These are phyloP conservation scores for Geotrichum ghanense DNA, from an alignment of 805 yeast species.

Conservation along the genomic window DNA sequence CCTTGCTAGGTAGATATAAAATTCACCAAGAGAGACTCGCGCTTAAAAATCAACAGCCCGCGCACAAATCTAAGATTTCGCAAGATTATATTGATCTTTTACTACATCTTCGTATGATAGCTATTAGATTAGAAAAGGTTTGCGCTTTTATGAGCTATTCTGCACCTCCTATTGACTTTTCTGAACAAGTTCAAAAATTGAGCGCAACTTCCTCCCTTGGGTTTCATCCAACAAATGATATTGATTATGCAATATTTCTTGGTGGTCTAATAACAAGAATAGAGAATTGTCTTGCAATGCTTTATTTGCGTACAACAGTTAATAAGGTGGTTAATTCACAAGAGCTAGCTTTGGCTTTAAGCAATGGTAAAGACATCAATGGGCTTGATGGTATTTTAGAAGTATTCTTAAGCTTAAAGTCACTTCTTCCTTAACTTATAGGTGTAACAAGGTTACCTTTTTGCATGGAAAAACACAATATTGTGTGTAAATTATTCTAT, in stretches of 20 bases:
- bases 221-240: slow-evolving; percentile 12
- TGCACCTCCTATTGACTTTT: background rate
- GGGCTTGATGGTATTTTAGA: background rate
- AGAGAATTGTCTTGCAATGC: slow-evolving; percentile 21
- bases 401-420: background rate
- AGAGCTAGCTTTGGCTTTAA: background rate
- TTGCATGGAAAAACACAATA: too few relatives aligned
- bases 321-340: background rate
- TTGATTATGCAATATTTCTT: slow-evolving; percentile 16
- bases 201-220: background rate
- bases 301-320: slow-evolving; percentile 16
- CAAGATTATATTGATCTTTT: slow-evolving; percentile 8
- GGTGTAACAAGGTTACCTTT: too few relatives aligned
- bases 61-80: background rate
- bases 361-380: background rate
- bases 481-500: too few relatives aligned
- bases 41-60: slow-evolving; percentile 5
- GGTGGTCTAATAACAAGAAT: slow-evolving; percentile 23
- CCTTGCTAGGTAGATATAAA: slow-evolving; percentile 39
- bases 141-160: slow-evolving; percentile 10
- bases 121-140: slow-evolving; percentile 16
- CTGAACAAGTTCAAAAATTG: background rate
- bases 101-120: slow-evolving; percentile 10
- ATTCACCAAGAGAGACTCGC: slow-evolving; percentile 8
- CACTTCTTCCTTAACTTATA: too few relatives aligned